A percentile compares a stretch with the other conserved stretches of the same genome.
Conservation (phyloP, 768 basidiomycete species). For the Boletellus emodensis region DNA sequence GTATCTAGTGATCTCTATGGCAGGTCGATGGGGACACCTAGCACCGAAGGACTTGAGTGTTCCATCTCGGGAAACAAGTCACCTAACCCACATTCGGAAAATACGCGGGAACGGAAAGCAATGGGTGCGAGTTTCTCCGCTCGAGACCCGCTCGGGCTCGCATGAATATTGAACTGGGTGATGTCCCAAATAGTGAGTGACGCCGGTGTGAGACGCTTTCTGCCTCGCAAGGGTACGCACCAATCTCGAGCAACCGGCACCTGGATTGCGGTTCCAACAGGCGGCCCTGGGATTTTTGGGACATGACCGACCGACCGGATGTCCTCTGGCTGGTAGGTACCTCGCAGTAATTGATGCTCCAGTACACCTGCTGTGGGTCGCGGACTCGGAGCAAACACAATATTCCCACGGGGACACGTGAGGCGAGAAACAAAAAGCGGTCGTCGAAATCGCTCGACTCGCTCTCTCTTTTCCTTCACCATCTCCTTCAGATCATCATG, state of each 20-base stretch:
- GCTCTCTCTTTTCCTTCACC: constrained; percentile 26
- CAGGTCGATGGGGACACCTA: constrained; percentile 65
- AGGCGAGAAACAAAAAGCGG: constrained; percentile 30
- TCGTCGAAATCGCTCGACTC: constrained; percentile 10
- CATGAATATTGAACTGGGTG: constrained; percentile 60
- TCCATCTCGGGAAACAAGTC: constrained; percentile 1
- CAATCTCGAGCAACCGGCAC: constrained; percentile 66
- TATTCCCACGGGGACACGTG: constrained; percentile 33
- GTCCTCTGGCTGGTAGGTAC: background rate
- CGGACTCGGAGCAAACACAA: background rate
- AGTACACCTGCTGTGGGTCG: background rate
- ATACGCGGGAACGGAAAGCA: constrained; percentile 76
- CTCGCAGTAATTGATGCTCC: too few relatives aligned
- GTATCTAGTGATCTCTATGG: constrained; percentile 67
- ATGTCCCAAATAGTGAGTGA: background rate
- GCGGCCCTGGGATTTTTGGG: background rate
- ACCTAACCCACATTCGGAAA: constrained; percentile 57
- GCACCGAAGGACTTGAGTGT: constrained; percentile 5
- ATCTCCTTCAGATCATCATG: constrained; percentile 41
- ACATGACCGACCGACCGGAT: background rate
- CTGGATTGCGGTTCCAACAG: constrained; percentile 12
- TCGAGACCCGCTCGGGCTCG: constrained; percentile 32
- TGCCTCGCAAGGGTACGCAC: constrained; percentile 11
- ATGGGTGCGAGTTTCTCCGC: constrained; percentile 34
- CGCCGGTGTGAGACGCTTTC: background rate